Conservation (phyloP, 2,329 filamentous ascomycete genomes). For the Pleoardoris graminearum region DNA sequence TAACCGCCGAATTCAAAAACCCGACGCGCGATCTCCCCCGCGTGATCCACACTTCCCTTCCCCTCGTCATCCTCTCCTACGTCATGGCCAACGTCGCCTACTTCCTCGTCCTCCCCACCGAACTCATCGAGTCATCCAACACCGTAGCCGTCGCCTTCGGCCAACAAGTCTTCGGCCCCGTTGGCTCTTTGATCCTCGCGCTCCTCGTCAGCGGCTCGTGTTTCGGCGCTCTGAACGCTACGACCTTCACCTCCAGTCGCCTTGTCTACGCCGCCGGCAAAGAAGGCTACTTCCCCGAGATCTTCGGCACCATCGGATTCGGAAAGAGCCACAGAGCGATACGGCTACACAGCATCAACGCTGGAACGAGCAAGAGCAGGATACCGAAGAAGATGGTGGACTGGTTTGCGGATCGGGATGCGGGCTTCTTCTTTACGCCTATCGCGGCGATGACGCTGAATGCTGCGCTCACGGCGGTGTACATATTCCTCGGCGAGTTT, state of each 20-base stretch:
- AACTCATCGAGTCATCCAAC: conserved; percentile 81
- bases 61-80: conserved; percentile 87
- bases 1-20: conserved; percentile 95
- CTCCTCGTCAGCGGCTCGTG: conserved; percentile 89
- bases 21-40: conserved; percentile 85
- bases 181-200: conserved; percentile 81
- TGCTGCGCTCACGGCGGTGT: conserved; percentile 69
- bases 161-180: conserved; percentile 80
- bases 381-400: conserved; percentile 29
- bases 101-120: conserved; percentile 85
- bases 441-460: conserved; percentile 90
- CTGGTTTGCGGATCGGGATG: conserved; percentile 62
- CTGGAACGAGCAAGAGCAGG: conserved; percentile 22
- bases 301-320: conserved; percentile 84
- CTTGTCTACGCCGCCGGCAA: conserved; percentile 93
- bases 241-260: conserved; percentile 88
- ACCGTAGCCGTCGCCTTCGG: conserved; percentile 97
- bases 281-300: conserved; percentile 83
- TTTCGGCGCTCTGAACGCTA: conserved; percentile 92
- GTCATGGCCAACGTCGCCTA: conserved; percentile 90
- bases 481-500: conserved; percentile 88
- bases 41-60: conserved; percentile 96
- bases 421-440: conserved; percentile 89
- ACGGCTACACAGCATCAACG: conserved; percentile 34
- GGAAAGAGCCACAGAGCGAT: conserved; percentile 49